A percentile compares a stretch with the other conserved stretches of the same genome.
These are phyloP conservation scores for Colletotrichum echinochloae DNA, from an alignment of 2,329 filamentous ascomycete species.

Conservation along the genomic window DNA sequence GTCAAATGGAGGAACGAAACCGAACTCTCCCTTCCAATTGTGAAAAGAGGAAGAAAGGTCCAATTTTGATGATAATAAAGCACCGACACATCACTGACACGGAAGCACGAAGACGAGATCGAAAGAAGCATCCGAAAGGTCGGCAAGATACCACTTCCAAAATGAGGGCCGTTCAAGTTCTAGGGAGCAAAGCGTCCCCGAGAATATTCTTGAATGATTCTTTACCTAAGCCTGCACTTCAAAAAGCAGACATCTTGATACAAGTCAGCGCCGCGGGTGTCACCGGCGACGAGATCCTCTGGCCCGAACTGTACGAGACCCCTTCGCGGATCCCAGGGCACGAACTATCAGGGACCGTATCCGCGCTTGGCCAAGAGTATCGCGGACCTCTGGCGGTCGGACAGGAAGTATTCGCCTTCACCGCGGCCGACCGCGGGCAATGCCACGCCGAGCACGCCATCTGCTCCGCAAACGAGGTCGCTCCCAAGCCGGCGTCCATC, in stretches of 20 bases:
- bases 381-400: slow-evolving; percentile 38
- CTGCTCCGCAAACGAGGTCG: slow-evolving; percentile 38
- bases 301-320: slow-evolving; percentile 49
- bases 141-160: not conserved
- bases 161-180: slow-evolving; percentile 51
- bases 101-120: not conserved
- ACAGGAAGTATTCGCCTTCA: slow-evolving; percentile 48
- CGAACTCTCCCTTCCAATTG: not conserved
- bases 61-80: not conserved
- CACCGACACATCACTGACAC: not conserved
- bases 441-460: slow-evolving; percentile 49
- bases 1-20: not conserved
- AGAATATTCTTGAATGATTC: slow-evolving; percentile 38
- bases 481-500: slow-evolving; percentile 43
- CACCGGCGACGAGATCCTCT: slow-evolving; percentile 51
- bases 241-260: slow-evolving; percentile 46
- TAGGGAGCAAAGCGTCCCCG: slow-evolving; percentile 43
- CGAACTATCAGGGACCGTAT: slow-evolving; percentile 51
- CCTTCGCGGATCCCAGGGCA: slow-evolving; percentile 49
- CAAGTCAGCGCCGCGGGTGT: slow-evolving; percentile 50
- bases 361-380: slow-evolving; percentile 44
- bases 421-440: slow-evolving; percentile 41
- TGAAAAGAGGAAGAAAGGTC: not conserved
- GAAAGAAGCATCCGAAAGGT: not conserved
- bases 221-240: slow-evolving; percentile 41